Percentiles rank a stretch among this genome's conserved stretches.
These are phyloP conservation scores for Chlorella sorokiniana DNA, from an alignment of 139 green algal species.

Conservation along the genomic window DNA sequence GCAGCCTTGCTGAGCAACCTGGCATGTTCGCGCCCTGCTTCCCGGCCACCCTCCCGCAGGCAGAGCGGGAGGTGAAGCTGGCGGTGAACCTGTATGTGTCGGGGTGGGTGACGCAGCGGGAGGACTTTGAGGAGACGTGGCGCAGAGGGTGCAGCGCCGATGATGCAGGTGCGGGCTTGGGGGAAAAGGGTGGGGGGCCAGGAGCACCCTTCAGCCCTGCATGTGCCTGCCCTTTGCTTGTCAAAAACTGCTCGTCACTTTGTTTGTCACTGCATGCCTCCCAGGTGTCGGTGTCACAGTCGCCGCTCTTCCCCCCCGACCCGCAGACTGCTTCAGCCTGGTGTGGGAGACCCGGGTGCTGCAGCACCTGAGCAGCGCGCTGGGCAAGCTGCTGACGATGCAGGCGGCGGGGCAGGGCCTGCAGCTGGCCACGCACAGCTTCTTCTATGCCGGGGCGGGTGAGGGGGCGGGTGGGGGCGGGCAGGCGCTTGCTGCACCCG, in stretches of 20 bases:
- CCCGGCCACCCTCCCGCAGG: no score
- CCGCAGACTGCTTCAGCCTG: conserved; percentile 50
- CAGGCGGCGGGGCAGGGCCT: conserved; percentile 42
- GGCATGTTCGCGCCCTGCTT: neutral
- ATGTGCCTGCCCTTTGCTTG: neutral
- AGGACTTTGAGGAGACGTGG: conserved; percentile 76
- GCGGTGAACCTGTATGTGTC: conserved; percentile 65
- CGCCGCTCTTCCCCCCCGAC: neutral
- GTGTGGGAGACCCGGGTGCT: conserved; percentile 80
- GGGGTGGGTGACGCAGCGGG: conserved; percentile 59
- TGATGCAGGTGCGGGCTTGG: neutral
- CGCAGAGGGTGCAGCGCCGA: neutral
- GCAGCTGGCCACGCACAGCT: conserved; percentile 52
- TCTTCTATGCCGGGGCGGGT: conserved; percentile 53
- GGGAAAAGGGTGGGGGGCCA: neutral
- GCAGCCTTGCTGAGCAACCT: neutral
- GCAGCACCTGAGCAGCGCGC: conserved; percentile 46
- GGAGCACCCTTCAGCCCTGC: no score
- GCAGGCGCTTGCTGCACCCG: neutral
- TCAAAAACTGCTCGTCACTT: neutral
- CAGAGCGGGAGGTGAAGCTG: conserved; percentile 47
- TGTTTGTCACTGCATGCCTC: neutral
- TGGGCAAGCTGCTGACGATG: conserved; percentile 53
- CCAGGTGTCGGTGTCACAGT: neutral
- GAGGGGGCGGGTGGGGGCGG: neutral